Evolutionary conservation across 2,329 filamentous ascomycete species (phyloP).

Genomic region (Aspergillus novofumigatus): DNA sequence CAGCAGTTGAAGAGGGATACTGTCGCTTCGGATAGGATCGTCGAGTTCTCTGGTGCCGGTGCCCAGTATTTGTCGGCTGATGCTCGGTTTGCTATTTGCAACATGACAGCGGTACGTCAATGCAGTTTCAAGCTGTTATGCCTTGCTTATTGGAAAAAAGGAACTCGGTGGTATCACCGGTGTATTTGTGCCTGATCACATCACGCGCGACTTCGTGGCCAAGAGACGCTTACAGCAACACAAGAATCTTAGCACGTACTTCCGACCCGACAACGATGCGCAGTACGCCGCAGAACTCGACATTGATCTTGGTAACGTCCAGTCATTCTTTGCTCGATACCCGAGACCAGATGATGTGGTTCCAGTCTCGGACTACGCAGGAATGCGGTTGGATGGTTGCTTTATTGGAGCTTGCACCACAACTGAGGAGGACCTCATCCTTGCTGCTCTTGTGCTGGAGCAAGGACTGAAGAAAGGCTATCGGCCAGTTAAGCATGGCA

Average conservation of each 20-base stretch:
- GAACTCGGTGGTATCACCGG: conserved; percentile 45
- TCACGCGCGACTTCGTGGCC: conserved; percentile 34
- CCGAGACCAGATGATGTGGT: conserved; percentile 45
- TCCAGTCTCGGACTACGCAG: conserved; percentile 32
- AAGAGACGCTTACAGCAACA: conserved; percentile 31
- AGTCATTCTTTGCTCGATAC: conserved; percentile 39
- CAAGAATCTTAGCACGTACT: conserved; percentile 33
- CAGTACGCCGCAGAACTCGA: conserved; percentile 34
- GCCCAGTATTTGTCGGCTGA: conserved; percentile 38
- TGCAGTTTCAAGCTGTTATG: too few relatives aligned
- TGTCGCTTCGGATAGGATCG: conserved; percentile 42
- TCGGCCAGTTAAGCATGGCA: conserved; percentile 29
- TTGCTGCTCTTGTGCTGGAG: conserved; percentile 41
- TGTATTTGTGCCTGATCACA: conserved; percentile 39
- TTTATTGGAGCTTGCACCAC: conserved; percentile 49
- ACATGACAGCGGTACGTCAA: conserved; percentile 40
- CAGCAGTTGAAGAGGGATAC: conserved; percentile 45
- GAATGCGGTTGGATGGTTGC: conserved; percentile 37
- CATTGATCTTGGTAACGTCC: conserved; percentile 38
- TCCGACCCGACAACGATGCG: conserved; percentile 37
- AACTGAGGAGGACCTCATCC: conserved; percentile 43
- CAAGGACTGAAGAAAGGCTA: conserved; percentile 33
- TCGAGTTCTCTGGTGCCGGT: conserved; percentile 45
- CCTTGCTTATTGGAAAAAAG: conserved; percentile 1
- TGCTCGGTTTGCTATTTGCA: conserved; percentile 46